Conservation (phyloP, 495 filamentous ascomycete species). For the Xylaria cubensis region DNA sequence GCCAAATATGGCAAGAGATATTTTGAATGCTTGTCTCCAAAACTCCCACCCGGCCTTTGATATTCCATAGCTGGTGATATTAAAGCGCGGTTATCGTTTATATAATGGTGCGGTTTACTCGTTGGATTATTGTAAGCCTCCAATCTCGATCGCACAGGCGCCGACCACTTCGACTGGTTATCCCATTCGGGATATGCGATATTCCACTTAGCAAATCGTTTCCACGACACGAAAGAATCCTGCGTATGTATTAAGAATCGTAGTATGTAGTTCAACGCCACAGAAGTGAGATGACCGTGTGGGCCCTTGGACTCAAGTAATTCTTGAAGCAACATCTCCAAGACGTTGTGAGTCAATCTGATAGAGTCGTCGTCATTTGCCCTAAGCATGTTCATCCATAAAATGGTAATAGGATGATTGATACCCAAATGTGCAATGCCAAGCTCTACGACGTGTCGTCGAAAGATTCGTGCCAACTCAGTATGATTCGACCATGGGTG, state of each 20-base stretch:
- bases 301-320: conserved; percentile 18
- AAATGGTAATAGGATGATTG: conserved; percentile 26
- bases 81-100: background rate
- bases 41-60: background rate
- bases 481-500: conserved; percentile 28
- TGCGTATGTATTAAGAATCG: conserved; percentile 25
- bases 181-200: conserved; percentile 20
- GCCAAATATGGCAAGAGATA: conserved; percentile 26
- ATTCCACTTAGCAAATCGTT: conserved; percentile 26
- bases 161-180: conserved; percentile 14
- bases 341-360: conserved; percentile 12
- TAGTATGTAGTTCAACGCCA: conserved; percentile 24
- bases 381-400: conserved; percentile 26
- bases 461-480: conserved; percentile 23
- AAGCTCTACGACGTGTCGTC: conserved; percentile 27
- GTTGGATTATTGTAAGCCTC: background rate
- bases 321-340: conserved; percentile 24
- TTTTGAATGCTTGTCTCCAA: background rate
- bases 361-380: background rate
- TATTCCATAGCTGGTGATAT: conserved; percentile 21
- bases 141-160: conserved; percentile 8
- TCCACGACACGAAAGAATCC: conserved; percentile 15
- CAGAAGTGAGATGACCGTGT: conserved; percentile 24
- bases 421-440: conserved; percentile 25
- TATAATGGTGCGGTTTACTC: background rate